Percentiles rank a stretch among this genome's conserved stretches.
Evolutionary conservation across 2,329 filamentous ascomycete species (phyloP).

Genomic region (Talaromyces amestolkiae): DNA sequence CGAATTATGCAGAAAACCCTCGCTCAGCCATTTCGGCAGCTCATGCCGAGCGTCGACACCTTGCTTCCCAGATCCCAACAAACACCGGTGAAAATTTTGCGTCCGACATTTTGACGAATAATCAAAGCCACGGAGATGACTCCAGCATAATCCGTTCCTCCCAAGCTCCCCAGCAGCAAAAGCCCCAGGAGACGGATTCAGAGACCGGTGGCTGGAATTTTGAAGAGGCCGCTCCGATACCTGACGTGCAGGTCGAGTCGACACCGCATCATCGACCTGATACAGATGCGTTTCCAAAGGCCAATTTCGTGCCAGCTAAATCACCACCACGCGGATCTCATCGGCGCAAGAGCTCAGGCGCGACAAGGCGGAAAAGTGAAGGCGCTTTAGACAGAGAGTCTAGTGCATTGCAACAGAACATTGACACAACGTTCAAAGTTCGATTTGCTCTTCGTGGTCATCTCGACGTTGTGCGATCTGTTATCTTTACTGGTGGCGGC

Average conservation of each 20-base stretch:
- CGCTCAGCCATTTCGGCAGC: constrained; percentile 45
- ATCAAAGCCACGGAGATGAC: constrained; percentile 4
- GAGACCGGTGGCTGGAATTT: constrained; percentile 84
- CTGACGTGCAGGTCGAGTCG: constrained; percentile 37
- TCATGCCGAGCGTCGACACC: constrained; percentile 25
- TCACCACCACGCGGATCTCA: constrained; percentile 73
- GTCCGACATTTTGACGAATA: neutral
- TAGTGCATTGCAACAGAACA: constrained; percentile 47
- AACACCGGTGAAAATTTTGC: neutral
- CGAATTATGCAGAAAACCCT: constrained; percentile 44
- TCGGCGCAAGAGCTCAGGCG: constrained; percentile 76
- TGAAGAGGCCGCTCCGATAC: constrained; percentile 64
- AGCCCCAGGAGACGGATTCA: constrained; percentile 44
- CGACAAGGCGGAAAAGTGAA: constrained; percentile 62
- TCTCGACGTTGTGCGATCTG: constrained; percentile 86
- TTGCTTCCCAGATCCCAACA: neutral
- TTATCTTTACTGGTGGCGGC: constrained; percentile 95
- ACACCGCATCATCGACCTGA: constrained; percentile 68
- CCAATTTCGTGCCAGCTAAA: constrained; percentile 73
- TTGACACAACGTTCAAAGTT: constrained; percentile 83
- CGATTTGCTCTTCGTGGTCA: constrained; percentile 89
- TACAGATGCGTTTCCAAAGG: constrained; percentile 80
- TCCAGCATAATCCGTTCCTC: constrained; percentile 3
- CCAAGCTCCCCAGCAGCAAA: constrained; percentile 44
- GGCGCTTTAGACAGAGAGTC: constrained; percentile 62